Base-by-base conservation (phyloP, 2,329 filamentous ascomycete species). In the Ophiostoma perfectum region DNA sequence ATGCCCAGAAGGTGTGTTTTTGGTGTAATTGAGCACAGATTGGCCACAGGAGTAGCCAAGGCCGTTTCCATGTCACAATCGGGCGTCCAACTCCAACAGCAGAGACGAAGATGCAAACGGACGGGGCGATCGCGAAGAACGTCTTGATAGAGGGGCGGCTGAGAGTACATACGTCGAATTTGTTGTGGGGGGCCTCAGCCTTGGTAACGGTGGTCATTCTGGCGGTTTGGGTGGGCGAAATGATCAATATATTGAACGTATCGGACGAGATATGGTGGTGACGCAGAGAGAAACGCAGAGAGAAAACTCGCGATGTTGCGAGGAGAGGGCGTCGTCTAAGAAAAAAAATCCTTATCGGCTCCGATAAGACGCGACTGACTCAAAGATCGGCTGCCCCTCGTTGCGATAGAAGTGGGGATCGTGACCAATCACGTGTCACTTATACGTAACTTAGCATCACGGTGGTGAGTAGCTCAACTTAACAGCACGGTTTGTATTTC, bases 131-230 rank as follows among this genome's bases (percentile, higher is more conserved):
- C 4, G 18, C 27, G 64, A 62, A 2, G 38, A 62, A 27, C 12
- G 18, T 3, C 1, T 18, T 16, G 36, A 52, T 12, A 8, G 44
- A 27, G 42, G n/a, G 5, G 18, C 14, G 12, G 27, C 45, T 41
- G 55, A 7, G 44, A 12, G 27, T 38, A 69, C 68, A 39, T 69
- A 69, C 68, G 65, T 69, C 68, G 41, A 69, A 69, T 16, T 64
- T 60, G 65, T 69, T 69, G 65, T 69, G 68, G 14, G 68, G 68
- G 39, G 64, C 47, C 68, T 69, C 68, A 44, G 64, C 47, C 68
- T 64, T 62, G 66, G 62, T n/a, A 14, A 44, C 60, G 60, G 65
- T 44, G 44, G 65, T 65, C 68, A 69, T 69, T 39, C 36, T 68
- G 45, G 66, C 42, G 63, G 63, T 64, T 45, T 4, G 11, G 9